These are phyloP conservation scores for Iberis pinnata DNA, from an alignment of 345 rosid genomes.

Conservation along the genomic window DNA sequence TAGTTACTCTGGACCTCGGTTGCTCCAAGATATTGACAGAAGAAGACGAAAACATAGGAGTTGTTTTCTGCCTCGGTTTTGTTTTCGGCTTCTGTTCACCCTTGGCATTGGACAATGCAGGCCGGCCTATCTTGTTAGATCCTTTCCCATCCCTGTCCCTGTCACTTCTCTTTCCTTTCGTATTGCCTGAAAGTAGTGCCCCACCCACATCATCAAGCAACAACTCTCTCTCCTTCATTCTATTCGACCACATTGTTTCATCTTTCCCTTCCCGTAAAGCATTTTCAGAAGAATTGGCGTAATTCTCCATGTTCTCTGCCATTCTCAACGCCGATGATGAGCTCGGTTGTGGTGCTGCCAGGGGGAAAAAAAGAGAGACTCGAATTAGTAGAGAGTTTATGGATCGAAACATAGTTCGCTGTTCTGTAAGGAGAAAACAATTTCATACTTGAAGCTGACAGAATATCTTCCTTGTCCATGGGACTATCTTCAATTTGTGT, in stretches of 20 bases:
- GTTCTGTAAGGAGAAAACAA: slow-evolving; percentile 1
- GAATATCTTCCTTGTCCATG: slow-evolving; percentile 45
- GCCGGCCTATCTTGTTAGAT: slow-evolving; percentile 71
- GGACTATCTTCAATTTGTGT: slow-evolving; percentile 33
- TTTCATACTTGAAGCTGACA: slow-evolving; percentile 25
- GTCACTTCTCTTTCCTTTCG: slow-evolving; percentile 94
- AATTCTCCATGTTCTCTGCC: slow-evolving; percentile 44
- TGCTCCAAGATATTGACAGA: slow-evolving; percentile 66
- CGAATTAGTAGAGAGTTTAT: slow-evolving; percentile 5
- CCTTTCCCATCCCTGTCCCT: slow-evolving; percentile 95
- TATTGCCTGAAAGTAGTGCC: slow-evolving; percentile 58
- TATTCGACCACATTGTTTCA: slow-evolving; percentile 54
- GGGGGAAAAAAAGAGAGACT: slow-evolving; percentile 15
- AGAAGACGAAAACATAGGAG: slow-evolving; percentile 48
- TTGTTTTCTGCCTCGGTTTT: slow-evolving; percentile 86
- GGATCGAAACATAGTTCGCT: not conserved
- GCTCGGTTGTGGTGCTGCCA: slow-evolving; percentile 61
- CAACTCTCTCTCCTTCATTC: slow-evolving; percentile 84
- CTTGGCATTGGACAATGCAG: slow-evolving; percentile 56
- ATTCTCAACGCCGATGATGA: slow-evolving; percentile 38
- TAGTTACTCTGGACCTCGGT: slow-evolving; percentile 50
- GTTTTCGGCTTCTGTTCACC: slow-evolving; percentile 84
- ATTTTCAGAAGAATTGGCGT: slow-evolving; percentile 45
- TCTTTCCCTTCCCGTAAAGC: slow-evolving; percentile 47
- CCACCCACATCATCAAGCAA: slow-evolving; percentile 85